phyloP scores from a whole-genome alignment of 352 stramenopile genomes.

The Phytophthora aleatoria region DNA sequence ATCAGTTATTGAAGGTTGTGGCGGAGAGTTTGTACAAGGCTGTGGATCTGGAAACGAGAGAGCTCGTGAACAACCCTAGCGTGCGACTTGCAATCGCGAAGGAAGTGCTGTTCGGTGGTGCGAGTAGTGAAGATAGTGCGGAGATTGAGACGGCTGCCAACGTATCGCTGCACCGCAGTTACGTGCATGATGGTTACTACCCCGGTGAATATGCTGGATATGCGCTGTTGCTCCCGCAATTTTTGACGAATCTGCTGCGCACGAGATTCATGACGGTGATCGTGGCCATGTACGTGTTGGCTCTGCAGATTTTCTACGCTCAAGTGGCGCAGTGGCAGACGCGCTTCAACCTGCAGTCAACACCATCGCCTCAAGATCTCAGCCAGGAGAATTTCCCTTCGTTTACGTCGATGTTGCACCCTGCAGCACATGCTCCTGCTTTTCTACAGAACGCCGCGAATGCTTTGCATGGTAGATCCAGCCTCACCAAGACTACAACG shows the following conservation, averaged over 20 bases:
- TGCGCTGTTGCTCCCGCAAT: slow-evolving; percentile 48
- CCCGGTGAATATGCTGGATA: slow-evolving; percentile 53
- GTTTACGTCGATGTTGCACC: slow-evolving; percentile 68
- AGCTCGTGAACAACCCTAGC: slow-evolving; percentile 46
- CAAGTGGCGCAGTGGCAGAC: slow-evolving; percentile 75
- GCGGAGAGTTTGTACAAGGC: slow-evolving; percentile 65
- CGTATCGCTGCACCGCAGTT: slow-evolving; percentile 47
- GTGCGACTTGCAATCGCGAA: slow-evolving; percentile 52
- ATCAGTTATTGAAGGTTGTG: slow-evolving; percentile 74
- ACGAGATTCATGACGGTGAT: slow-evolving; percentile 48
- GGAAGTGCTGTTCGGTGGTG: slow-evolving; percentile 43
- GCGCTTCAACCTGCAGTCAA: slow-evolving; percentile 57
- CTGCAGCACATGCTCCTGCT: slow-evolving; percentile 43
- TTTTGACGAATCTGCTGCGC: slow-evolving; percentile 57
- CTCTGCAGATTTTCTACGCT: slow-evolving; percentile 65
- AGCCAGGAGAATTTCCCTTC: slow-evolving; percentile 51
- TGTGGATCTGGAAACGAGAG: slow-evolving; percentile 52
- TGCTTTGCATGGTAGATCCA: slow-evolving; percentile 10
- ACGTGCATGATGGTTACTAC: slow-evolving; percentile 60
- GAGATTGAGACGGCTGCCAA: slow-evolving; percentile 25
- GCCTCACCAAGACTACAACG: slow-evolving; percentile 10
- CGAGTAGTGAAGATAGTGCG: not conserved
- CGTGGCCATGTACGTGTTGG: slow-evolving; percentile 69
- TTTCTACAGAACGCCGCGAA: slow-evolving; percentile 33
- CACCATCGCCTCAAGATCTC: slow-evolving; percentile 22